These are phyloP conservation scores for Pilatotrama ljubarskyi DNA, from an alignment of 768 basidiomycete genomes.

Conservation along the genomic window DNA sequence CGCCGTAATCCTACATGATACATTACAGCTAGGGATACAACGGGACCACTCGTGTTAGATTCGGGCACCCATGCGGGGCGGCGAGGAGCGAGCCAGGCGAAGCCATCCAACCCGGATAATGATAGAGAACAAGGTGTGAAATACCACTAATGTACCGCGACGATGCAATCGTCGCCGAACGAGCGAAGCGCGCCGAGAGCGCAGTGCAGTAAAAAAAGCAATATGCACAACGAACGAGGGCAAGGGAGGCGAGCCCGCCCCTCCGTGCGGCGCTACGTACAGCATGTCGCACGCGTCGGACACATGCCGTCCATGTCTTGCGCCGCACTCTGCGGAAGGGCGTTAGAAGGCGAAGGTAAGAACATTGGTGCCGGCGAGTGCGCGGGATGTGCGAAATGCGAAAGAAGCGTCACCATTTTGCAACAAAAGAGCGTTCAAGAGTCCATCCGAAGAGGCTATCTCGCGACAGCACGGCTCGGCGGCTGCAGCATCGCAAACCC, in stretches of 20 bases:
- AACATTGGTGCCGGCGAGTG: too few species aligned
- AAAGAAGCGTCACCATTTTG: too few species aligned
- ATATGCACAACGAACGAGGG: conserved; percentile 4
- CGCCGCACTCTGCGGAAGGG: too few species aligned
- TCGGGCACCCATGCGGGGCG: not conserved
- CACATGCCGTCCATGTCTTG: too few species aligned
- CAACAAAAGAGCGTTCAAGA: not conserved
- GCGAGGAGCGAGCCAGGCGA: not conserved
- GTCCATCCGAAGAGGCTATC: not conserved
- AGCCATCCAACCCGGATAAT: not conserved
- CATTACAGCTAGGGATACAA: conserved; percentile 24
- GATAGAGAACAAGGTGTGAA: not conserved
- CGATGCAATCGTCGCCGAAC: conserved; percentile 18
- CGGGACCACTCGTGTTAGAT: conserved; percentile 9
- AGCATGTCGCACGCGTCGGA: too few species aligned
- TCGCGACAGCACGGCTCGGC: not conserved
- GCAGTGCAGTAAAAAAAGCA: not conserved
- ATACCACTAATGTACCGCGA: conserved; percentile 8
- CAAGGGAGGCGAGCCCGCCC: not conserved
- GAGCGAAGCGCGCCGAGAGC: conserved; percentile 18
- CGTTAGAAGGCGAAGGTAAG: too few species aligned
- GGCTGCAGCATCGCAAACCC: conserved; percentile 19
- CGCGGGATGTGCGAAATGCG: too few species aligned
- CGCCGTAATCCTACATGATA: conserved; percentile 15
- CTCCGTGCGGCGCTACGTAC: too few species aligned